Percentiles rank a stretch among this genome's conserved stretches.
These are phyloP conservation scores for Xylariaceae sp. DNA, from an alignment of 2,329 filamentous ascomycete genomes.

Conservation along the genomic window DNA sequence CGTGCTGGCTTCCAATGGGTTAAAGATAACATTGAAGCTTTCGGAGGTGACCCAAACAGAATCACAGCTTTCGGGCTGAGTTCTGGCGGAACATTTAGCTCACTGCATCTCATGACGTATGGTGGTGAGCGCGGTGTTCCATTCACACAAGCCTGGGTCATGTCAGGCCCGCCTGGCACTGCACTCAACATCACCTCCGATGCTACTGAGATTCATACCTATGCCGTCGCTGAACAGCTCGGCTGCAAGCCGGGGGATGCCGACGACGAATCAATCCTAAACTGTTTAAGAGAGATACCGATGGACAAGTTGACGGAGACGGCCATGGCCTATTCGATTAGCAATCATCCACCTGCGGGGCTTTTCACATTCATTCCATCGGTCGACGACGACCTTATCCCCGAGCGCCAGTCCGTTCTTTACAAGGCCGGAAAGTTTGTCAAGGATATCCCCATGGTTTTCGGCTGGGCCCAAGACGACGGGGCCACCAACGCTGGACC, in stretches of 20 bases:
- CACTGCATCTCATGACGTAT: slow-evolving; percentile 1
- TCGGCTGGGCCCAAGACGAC: slow-evolving; percentile 31
- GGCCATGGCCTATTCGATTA: slow-evolving; percentile 28
- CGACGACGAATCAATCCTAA: slow-evolving; percentile 17
- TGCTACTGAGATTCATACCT: slow-evolving; percentile 29
- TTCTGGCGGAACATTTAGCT: not conserved
- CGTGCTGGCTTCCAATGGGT: slow-evolving; percentile 6
- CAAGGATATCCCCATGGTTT: slow-evolving; percentile 28
- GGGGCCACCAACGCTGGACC: slow-evolving; percentile 27
- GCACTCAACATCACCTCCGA: slow-evolving; percentile 33
- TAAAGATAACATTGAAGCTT: slow-evolving; percentile 5
- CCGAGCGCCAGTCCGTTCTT: slow-evolving; percentile 24
- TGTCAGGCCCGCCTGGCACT: slow-evolving; percentile 36
- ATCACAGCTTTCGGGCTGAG: slow-evolving; percentile 6
- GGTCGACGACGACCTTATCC: slow-evolving; percentile 29
- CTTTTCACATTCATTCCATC: slow-evolving; percentile 32
- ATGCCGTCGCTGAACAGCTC: slow-evolving; percentile 23
- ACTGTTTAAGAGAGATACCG: slow-evolving; percentile 24
- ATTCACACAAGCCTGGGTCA: slow-evolving; percentile 33
- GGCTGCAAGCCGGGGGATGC: slow-evolving; percentile 21
- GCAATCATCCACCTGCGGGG: slow-evolving; percentile 28
- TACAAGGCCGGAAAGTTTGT: slow-evolving; percentile 25
- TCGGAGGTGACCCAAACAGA: slow-evolving; percentile 4
- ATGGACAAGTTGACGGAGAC: slow-evolving; percentile 25
- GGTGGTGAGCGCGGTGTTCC: slow-evolving; percentile 29